Evolutionary conservation across 2,329 filamentous ascomycete species (phyloP), one percentile per base, ranked within the genome.

Genomic region (Botrytis elliptica): DNA sequence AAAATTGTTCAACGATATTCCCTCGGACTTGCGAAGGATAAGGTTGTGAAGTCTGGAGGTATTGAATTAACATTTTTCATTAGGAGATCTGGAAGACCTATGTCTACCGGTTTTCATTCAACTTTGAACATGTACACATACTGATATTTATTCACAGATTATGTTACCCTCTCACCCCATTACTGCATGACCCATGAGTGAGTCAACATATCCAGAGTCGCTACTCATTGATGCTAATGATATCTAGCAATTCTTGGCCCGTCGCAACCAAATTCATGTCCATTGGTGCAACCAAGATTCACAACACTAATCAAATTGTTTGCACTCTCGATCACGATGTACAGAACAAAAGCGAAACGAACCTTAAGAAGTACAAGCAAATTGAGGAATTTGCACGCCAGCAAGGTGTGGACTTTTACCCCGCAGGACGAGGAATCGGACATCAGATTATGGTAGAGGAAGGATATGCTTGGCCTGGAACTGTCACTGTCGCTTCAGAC

Each of bases 361-460:
- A 97, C 79, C 81, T 97, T 60, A 90, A 91, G 79, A 98, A 98
- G 80, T 98, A 97, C 82, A 81, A 82, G 25, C 88, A 92, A 79
- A 97, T 98, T 70, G 90, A 96, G 81, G 87, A 90, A 75, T 97
- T 98, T 83, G 95, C 93, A 1, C 86, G 87, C 79, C 86, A 89
- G 75, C 93, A 98, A 74, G 92, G 92, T 2, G 87, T 97, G 0
- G 86, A 90, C 73, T 94, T 95, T 81, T 97, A 91, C 79, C 90
- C 90, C 1, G 91, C 93, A 0, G 93, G 93, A 1, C 83, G 89
- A 63, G 93, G 93, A 20, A 97, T 97, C 79, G 95, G 94, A 0
- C 95, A 98, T 81, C 95, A 98, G 82, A 91, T 95, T 77, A 94
- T 96, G 92, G 89, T 97, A 0, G 94, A 97, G 81, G 93, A 93